Percentiles rank a stretch among this genome's conserved stretches.
phyloP scores from a whole-genome alignment of 2,329 filamentous ascomycete genomes.

The Aspergillus alliaceus region DNA sequence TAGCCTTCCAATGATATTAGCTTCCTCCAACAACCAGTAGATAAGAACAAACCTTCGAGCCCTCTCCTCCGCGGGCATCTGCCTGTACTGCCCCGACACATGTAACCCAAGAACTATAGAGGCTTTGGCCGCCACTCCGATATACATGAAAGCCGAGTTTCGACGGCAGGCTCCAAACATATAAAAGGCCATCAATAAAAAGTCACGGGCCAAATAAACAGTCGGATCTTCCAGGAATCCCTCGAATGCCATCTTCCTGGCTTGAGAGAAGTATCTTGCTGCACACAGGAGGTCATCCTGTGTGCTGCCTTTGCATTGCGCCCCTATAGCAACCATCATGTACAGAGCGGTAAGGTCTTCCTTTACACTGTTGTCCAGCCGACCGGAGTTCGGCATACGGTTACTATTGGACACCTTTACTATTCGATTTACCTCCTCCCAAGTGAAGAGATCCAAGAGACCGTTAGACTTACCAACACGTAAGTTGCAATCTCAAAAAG shows the following conservation, averaged over 20 bases:
- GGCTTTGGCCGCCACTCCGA: constrained; percentile 59
- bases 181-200: constrained; percentile 60
- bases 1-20: background rate
- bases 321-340: constrained; percentile 55
- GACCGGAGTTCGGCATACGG: background rate
- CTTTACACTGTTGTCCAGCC: background rate
- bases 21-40: background rate
- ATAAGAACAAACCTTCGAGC: constrained; percentile 18
- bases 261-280: constrained; percentile 40
- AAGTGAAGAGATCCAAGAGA: background rate
- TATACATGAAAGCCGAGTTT: constrained; percentile 64
- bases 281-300: constrained; percentile 47
- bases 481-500: background rate
- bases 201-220: constrained; percentile 53
- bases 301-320: constrained; percentile 43
- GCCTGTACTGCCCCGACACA: constrained; percentile 34
- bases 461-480: background rate
- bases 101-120: constrained; percentile 60
- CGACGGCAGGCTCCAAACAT: constrained; percentile 60
- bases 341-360: constrained; percentile 18
- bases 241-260: constrained; percentile 43
- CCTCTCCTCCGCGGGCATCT: constrained; percentile 15
- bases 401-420: background rate
- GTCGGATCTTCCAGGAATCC: constrained; percentile 57
- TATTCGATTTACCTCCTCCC: background rate